A percentile compares a stretch with the other conserved stretches of the same genome.
Evolutionary conservation across 495 filamentous ascomycete species (phyloP).

Genomic region (Podospora pseudopauciseta): DNA sequence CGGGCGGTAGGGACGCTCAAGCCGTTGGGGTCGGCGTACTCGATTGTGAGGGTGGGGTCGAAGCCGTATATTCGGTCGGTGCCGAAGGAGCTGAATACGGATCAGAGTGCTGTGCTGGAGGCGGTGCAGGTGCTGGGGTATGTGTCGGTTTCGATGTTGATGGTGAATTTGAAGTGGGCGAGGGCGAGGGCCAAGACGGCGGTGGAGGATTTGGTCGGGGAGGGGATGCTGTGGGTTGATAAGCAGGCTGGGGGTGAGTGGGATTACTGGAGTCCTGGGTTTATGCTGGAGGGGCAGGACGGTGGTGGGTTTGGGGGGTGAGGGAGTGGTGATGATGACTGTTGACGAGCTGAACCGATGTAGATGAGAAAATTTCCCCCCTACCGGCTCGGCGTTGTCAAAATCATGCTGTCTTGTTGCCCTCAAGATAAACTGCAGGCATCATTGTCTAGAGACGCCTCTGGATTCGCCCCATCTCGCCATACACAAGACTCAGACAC

Average conservation of each 20-base stretch:
- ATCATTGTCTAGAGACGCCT: not conserved
- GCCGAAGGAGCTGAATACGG: conserved; percentile 92
- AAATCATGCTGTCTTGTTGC: not conserved
- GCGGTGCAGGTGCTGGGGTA: conserved; percentile 80
- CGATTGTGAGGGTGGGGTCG: conserved; percentile 72
- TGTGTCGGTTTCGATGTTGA: conserved; percentile 87
- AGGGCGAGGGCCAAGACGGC: conserved; percentile 80
- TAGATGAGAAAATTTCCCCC: not conserved
- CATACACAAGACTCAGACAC: no score
- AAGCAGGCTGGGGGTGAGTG: conserved; percentile 70
- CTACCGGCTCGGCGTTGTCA: not conserved
- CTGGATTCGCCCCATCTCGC: no score
- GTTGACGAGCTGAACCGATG: not conserved
- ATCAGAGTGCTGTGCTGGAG: conserved; percentile 89
- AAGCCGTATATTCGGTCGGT: conserved; percentile 88
- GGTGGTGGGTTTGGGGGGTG: conserved; percentile 11
- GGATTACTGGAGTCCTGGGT: conserved; percentile 92
- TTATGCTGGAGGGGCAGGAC: conserved; percentile 40
- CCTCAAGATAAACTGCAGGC: not conserved
- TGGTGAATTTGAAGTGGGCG: conserved; percentile 85
- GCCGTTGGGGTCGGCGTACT: conserved; percentile 84
- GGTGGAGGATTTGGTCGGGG: conserved; percentile 83
- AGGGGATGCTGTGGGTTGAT: conserved; percentile 94
- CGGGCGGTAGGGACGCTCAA: conserved; percentile 83
- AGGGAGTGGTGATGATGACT: not conserved